Evolutionary conservation across 768 basidiomycete species (phyloP), one percentile per base, ranked within the genome.

Genomic region (Cubamyces lactineus): DNA sequence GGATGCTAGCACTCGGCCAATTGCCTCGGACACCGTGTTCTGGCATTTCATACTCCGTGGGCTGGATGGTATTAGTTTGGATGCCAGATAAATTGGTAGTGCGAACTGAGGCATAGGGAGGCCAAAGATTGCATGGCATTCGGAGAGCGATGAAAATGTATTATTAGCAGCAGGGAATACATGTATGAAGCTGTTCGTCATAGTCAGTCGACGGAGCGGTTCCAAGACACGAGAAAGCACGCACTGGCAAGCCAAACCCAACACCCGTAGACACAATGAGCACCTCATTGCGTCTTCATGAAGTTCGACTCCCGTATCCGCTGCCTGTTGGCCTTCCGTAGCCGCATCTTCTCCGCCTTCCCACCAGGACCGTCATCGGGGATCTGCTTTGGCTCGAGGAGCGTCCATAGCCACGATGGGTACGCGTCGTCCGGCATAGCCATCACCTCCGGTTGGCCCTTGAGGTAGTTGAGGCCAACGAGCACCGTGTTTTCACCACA

Each of bases 341-440:
- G 77, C 59, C 77, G 75, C 38, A 69, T 67, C 68, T 77, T 78
- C 73, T 83, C 81, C 52, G 79, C 84, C 72, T 83, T 82, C 21
- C 91, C 88, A 19, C 89, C 91, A 1, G 86, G 89, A 1, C 88
- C 88, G 63, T 92, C 89, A 57, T 91, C 88, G 17, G 81, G 81
- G 57, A 82, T 77, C 43, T 80, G 80, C 69, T 82, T 84, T 5
- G 86, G 82, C 62, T 86, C 74, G 19, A 92, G 75, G 41, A 94
- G 70, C 15, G 81, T 86, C 95, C 95, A 97, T 42, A 97, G 73
- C 95, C 95, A 97, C 7, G 83, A 73, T 3, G 95, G 95, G 72
- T 97, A 96, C 66, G 87, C 86, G 46, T 91, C 88, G 73, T 97
- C 95, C 0, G 89, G 78, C 12, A 82, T 75, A 1, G 95, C 91